Percentiles rank a stretch among this genome's conserved stretches.
phyloP scores from a whole-genome alignment of 305 asterid genomes.

The Fraxinus baroniana region DNA sequence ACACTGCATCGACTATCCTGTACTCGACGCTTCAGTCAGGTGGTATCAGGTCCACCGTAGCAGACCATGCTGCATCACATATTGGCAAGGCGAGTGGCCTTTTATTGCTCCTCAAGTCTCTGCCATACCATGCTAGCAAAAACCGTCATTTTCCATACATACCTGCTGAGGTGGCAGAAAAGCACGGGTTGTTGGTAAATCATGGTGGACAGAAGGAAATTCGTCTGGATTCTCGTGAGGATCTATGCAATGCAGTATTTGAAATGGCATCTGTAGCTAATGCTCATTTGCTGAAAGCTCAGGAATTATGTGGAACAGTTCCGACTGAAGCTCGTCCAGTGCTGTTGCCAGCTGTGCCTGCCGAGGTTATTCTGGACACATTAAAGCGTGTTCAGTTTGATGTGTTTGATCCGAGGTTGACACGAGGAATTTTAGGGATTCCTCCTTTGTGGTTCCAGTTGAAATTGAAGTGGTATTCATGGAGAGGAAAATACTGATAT shows the following conservation, averaged over 20 bases:
- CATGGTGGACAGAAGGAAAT: conserved; percentile 50
- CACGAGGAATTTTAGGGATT: conserved; percentile 61
- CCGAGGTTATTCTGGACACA: conserved; percentile 66
- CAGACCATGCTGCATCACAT: conserved; percentile 96
- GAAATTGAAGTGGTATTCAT: conserved; percentile 79
- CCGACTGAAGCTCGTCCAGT: conserved; percentile 72
- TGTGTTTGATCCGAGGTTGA: conserved; percentile 73
- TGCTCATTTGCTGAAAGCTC: conserved; percentile 77
- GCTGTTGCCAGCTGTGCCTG: conserved; percentile 76
- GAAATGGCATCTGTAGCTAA: conserved; percentile 93
- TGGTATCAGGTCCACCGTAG: conserved; percentile 65
- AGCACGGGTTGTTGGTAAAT: conserved; percentile 58
- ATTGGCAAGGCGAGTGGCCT: conserved; percentile 97
- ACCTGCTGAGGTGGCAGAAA: conserved; percentile 73
- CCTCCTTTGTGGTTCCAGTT: conserved; percentile 81
- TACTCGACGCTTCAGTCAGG: conserved; percentile 86
- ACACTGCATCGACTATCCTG: conserved; percentile 75
- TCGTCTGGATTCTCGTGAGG: conserved; percentile 61
- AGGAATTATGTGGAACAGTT: conserved; percentile 57
- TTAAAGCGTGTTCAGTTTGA: conserved; percentile 69
- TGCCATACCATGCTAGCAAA: conserved; percentile 74
- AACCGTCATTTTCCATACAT: conserved; percentile 56
- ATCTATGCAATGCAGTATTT: conserved; percentile 59
- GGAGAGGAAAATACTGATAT: conserved; percentile 75
- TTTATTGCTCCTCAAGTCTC: conserved; percentile 68